Evolutionary conservation across 1,284 basidiomycete species (phyloP).

Genomic region (Cutaneotrichosporon sp.): DNA sequence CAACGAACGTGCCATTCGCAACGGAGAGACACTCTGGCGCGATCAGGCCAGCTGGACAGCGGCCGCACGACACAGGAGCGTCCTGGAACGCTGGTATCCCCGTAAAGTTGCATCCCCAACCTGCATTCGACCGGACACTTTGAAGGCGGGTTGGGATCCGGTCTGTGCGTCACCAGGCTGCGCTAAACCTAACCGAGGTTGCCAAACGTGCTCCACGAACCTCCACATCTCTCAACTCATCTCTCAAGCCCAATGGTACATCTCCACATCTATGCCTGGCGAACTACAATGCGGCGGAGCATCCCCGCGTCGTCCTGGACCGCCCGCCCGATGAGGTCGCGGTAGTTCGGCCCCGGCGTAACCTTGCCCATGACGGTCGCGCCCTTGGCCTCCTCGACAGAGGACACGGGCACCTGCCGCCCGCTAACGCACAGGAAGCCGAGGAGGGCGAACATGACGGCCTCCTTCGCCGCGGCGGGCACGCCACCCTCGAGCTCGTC

Average conservation of each 20-base stretch:
- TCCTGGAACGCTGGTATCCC: too few relatives aligned
- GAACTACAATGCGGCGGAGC: neutral
- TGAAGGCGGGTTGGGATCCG: too few relatives aligned
- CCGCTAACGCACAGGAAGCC: constrained; percentile 26
- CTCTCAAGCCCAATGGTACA: too few relatives aligned
- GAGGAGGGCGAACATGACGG: constrained; percentile 28
- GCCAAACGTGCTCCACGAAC: neutral
- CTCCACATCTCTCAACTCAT: too few relatives aligned
- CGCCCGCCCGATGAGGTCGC: constrained; percentile 3
- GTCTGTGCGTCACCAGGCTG: too few relatives aligned
- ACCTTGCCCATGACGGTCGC: constrained; percentile 25
- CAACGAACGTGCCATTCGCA: too few relatives aligned
- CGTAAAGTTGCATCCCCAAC: too few relatives aligned
- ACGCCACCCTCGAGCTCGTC: constrained; percentile 20
- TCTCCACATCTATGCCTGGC: neutral
- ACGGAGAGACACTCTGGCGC: too few relatives aligned
- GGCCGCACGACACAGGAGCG: too few relatives aligned
- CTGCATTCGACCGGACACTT: too few relatives aligned
- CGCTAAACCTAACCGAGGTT: too few relatives aligned
- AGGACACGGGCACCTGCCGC: constrained; percentile 15
- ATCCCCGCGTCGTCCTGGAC: neutral
- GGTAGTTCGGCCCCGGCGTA: constrained; percentile 24
- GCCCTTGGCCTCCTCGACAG: constrained; percentile 14
- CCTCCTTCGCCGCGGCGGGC: constrained; percentile 30
- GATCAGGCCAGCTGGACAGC: too few relatives aligned